These are phyloP conservation scores for Clohesyomyces aquaticus DNA, from an alignment of 495 filamentous ascomycete species.

Conservation along the genomic window DNA sequence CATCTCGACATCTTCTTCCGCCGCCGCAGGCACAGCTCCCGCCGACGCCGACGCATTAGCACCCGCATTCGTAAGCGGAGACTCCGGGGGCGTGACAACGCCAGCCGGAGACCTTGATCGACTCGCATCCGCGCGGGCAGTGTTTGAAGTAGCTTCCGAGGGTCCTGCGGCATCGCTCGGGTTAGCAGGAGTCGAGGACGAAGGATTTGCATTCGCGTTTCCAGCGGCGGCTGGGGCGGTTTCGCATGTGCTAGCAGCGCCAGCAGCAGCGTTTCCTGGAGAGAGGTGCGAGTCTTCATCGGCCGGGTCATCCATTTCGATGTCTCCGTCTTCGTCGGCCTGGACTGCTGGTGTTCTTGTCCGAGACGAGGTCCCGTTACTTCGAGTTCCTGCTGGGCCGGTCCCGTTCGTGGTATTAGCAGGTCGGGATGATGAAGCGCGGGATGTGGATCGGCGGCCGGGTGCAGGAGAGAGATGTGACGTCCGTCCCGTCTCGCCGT, in stretches of 20 bases:
- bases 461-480: constrained; percentile 18
- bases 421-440: constrained; percentile 32
- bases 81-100: constrained; percentile 38
- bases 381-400: constrained; percentile 3
- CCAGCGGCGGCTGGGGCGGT: not conserved
- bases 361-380: constrained; percentile 29
- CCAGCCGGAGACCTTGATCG: constrained; percentile 22
- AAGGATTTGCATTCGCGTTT: no score
- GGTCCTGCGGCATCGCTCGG: no score
- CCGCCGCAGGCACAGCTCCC: constrained; percentile 1
- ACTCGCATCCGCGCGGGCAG: not conserved
- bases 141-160: constrained; percentile 6
- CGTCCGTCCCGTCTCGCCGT: constrained; percentile 29
- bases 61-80: constrained; percentile 14
- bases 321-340: constrained; percentile 39
- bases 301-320: constrained; percentile 36
- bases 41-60: not conserved
- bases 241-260: not conserved
- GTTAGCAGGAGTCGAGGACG: no score
- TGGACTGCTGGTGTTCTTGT: constrained; percentile 20
- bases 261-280: not conserved
- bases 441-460: constrained; percentile 22
- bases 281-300: not conserved
- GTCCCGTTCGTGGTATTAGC: constrained; percentile 15
- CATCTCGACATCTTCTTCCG: constrained; percentile 27